phyloP scores from a whole-genome alignment of 257 asterid genomes.

The Solanum appendiculatum region DNA sequence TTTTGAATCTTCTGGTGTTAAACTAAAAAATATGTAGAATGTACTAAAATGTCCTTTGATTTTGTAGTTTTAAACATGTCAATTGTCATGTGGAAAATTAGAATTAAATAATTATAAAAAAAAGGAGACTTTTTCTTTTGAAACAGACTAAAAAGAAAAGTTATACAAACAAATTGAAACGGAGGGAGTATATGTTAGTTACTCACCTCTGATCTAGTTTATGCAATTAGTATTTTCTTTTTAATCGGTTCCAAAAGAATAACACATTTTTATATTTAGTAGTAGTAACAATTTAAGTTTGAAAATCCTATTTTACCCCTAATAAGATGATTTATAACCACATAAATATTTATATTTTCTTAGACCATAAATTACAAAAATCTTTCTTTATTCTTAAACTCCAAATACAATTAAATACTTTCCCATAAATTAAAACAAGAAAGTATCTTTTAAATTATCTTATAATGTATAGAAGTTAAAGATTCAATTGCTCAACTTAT shows the following conservation, averaged over 20 bases:
- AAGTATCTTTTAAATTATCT: not conserved
- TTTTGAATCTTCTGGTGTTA: not conserved
- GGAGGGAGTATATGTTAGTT: not conserved
- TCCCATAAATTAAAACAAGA: not conserved
- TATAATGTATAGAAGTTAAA: not conserved
- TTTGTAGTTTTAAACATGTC: not conserved
- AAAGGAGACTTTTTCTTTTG: no score
- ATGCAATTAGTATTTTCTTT: not conserved
- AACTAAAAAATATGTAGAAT: not conserved
- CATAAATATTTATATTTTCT: not conserved
- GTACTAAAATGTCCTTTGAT: not conserved
- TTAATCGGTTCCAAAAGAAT: not conserved
- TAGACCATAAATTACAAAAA: not conserved
- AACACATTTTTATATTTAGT: not conserved
- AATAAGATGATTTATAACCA: not conserved
- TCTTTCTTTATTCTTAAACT: no score
- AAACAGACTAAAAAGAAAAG: no score
- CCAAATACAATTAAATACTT: not conserved
- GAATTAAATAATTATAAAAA: not conserved
- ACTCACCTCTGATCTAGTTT: not conserved
- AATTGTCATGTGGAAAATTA: not conserved
- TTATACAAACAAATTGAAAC: not conserved
- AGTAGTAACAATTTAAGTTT: not conserved
- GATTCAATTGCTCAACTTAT: not conserved
- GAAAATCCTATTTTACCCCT: not conserved